Evolutionary conservation across 306 rosid species (phyloP), one percentile per base, ranked within the genome.

Genomic region (Canavalia ensiformis): DNA sequence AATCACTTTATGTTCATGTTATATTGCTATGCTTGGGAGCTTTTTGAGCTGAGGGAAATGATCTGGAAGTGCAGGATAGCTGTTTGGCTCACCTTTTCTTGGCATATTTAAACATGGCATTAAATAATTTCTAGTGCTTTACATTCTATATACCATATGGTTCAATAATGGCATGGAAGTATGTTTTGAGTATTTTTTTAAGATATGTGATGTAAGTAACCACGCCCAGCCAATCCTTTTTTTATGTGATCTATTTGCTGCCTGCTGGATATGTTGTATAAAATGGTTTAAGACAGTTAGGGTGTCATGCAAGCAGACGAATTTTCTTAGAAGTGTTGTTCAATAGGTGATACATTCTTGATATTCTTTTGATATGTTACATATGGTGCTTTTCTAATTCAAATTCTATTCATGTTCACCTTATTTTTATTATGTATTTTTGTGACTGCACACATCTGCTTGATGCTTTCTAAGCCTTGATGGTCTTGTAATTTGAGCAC

Each of bases 281-380:
- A 28, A 18, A 18, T 18, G 25, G 25, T 18, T 18, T 18, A 18
- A 18, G 25, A 18, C 25, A 18, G 25, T 18, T 18, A 18, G 11
- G 5, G n/a, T 12, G 60, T 8, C 25, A 8, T 6, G 13, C 37
- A 18, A 28, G 18, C 6, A 6, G 42, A 35, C 76, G 56, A 18
- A 10, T 39, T 29, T 81, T 9, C 37, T 1, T 68, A 5, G 37
- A 46, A 34, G 58, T 4, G 5, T 39, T 73, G 68, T 47, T 71
- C 46, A 3, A 11, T 54, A 2, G 33, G 5, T 4, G 9, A 5
- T 56, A 39, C 7, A 46, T 50, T 37, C 55, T 31, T 60, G 74
- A 58, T 68, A 18, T 46, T 77, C 51, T 54, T 55, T 44, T 42
- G 70, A 8, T 31, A 55, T 54, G 46, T 39, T 65, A 4, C 35